Evolutionary conservation across 805 yeast species (phyloP).

Genomic region (Candida dajiaensis): DNA sequence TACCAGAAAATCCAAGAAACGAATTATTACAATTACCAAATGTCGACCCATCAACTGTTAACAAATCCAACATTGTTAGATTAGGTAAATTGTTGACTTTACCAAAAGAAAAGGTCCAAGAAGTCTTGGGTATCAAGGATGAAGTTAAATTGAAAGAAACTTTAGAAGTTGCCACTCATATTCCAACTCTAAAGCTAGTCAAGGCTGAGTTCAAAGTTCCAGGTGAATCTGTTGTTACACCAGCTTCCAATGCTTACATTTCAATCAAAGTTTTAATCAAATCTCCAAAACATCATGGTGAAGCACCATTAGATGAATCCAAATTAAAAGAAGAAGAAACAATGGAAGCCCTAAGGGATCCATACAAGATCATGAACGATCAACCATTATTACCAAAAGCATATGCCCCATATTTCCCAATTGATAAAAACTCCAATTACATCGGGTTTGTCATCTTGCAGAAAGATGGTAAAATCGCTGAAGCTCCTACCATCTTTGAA

Average conservation of each 20-base stretch:
- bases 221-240: conserved; percentile 71
- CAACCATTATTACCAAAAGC: conserved; percentile 68
- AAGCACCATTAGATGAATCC: conserved; percentile 26
- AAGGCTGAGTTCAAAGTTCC: conserved; percentile 77
- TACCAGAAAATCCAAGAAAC: conserved; percentile 46
- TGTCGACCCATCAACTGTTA: conserved; percentile 44
- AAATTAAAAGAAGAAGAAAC: conserved; percentile 50
- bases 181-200: conserved; percentile 65
- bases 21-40: conserved; percentile 80
- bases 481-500: conserved; percentile 51
- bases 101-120: conserved; percentile 47
- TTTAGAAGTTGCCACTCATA: conserved; percentile 48
- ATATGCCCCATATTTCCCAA: conserved; percentile 75
- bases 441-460: conserved; percentile 63
- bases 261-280: conserved; percentile 69
- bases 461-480: conserved; percentile 75
- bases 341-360: conserved; percentile 65
- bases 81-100: conserved; percentile 65
- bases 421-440: conserved; percentile 47
- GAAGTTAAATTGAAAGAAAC: conserved; percentile 40
- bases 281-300: conserved; percentile 57
- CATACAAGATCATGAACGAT: conserved; percentile 55
- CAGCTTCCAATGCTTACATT: conserved; percentile 70
- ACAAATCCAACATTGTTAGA: conserved; percentile 42
- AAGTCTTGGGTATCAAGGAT: conserved; percentile 47